A percentile compares a stretch with the other conserved stretches of the same genome.
Evolutionary conservation across 495 filamentous ascomycete genomes (phyloP).

Genomic region (Hypoxylon subgilvum): DNA sequence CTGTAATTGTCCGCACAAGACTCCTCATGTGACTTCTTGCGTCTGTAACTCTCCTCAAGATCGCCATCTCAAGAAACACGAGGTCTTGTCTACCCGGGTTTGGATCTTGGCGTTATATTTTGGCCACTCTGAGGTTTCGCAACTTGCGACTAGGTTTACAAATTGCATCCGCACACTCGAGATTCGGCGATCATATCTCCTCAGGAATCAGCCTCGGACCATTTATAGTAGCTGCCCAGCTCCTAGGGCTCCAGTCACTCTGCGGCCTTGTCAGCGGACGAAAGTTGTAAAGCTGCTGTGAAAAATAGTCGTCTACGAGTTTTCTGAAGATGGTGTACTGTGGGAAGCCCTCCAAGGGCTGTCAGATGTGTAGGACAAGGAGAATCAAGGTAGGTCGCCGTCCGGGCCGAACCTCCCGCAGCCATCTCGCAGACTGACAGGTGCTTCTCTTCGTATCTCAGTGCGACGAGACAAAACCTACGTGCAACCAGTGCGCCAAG

Average conservation of each 20-base stretch:
- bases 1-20: neutral
- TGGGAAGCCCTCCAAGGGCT: slow-evolving; percentile 75
- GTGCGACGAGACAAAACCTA: slow-evolving; percentile 74
- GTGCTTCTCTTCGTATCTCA: slow-evolving; percentile 31
- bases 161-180: neutral
- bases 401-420: neutral
- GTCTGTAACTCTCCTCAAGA: neutral
- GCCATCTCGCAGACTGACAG: slow-evolving; percentile 16
- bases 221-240: neutral
- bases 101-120: neutral
- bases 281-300: neutral
- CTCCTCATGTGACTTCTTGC: neutral
- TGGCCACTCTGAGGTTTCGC: too few relatives aligned
- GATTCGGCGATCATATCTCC: neutral
- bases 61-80: neutral
- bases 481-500: slow-evolving; percentile 71
- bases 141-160: slow-evolving; percentile 1
- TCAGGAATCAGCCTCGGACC: too few relatives aligned
- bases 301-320: neutral
- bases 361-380: slow-evolving; percentile 72
- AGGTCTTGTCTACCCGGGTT: neutral
- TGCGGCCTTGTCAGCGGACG: neutral
- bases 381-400: slow-evolving; percentile 68
- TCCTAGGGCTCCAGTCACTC: neutral
- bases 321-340: slow-evolving; percentile 68